phyloP scores from a whole-genome alignment of 148 eudicot genomes.

The Mesembryanthemum crystallinum region DNA sequence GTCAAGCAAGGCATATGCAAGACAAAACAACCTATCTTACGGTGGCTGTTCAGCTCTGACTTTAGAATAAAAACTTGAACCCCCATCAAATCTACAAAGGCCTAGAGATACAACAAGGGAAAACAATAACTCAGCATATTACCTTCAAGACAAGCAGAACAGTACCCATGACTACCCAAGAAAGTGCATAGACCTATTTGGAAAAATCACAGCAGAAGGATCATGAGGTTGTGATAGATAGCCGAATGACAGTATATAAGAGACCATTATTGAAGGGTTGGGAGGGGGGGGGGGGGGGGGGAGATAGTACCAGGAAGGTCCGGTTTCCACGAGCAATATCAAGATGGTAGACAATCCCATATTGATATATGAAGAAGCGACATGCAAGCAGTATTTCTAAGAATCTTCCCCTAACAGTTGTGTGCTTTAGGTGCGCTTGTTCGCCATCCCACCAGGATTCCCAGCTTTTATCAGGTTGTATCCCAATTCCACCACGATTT shows the following conservation, averaged over 20 bases:
- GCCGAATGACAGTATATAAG: background rate
- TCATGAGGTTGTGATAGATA: conserved; percentile 12
- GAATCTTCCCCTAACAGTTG: conserved; percentile 77
- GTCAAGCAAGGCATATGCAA: background rate
- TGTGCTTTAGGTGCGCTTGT: conserved; percentile 81
- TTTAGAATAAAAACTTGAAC: background rate
- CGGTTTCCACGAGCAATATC: conserved; percentile 63
- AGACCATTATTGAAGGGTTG: background rate
- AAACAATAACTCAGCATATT: conserved; percentile 12
- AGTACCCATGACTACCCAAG: conserved; percentile 89
- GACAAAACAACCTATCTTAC: background rate
- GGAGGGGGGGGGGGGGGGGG: background rate
- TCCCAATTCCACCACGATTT: conserved; percentile 93
- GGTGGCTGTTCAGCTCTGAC: background rate
- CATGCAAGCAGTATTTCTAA: conserved; percentile 73
- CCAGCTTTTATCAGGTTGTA: conserved; percentile 85
- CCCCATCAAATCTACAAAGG: background rate
- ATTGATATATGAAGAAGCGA: conserved; percentile 87
- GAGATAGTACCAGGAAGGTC: conserved; percentile 52
- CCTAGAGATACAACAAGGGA: background rate
- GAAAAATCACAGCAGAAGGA: conserved; percentile 5
- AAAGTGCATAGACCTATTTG: conserved; percentile 87
- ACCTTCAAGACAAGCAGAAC: conserved; percentile 88
- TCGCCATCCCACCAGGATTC: conserved; percentile 99
- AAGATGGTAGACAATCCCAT: conserved; percentile 95